Percentiles rank a stretch among this genome's conserved stretches.
Conservation (phyloP, 768 basidiomycete species). For the Kwoniella mangroviensis region DNA sequence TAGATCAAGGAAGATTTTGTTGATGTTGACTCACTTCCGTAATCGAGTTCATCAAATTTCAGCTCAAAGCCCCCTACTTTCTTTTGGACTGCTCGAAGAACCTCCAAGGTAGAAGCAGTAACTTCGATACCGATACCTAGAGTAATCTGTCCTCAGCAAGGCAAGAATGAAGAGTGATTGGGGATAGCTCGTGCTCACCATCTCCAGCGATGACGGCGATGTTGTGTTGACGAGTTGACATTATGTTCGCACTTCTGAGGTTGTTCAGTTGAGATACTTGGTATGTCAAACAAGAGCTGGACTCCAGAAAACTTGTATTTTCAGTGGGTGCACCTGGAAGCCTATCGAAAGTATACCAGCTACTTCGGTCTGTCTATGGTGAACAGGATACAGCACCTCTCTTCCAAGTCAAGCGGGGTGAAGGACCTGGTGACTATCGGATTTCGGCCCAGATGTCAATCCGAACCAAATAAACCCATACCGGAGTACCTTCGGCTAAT, state of each 20-base stretch:
- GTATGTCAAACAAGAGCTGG: no score
- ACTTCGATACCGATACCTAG: slow-evolving; percentile 64
- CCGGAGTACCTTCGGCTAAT: not conserved
- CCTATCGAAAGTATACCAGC: no score
- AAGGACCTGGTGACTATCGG: not conserved
- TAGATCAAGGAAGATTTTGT: no score
- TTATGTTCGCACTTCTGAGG: not conserved
- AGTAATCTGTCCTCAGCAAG: not conserved
- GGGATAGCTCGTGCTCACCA: slow-evolving; percentile 12
- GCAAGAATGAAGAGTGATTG: no score
- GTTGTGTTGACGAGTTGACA: slow-evolving; percentile 18
- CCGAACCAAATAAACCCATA: not conserved
- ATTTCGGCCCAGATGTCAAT: not conserved
- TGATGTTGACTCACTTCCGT: slow-evolving; percentile 17
- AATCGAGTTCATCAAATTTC: slow-evolving; percentile 62
- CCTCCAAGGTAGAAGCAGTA: slow-evolving; percentile 50
- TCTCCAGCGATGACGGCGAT: slow-evolving; percentile 33
- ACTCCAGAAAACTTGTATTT: no score
- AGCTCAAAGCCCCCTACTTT: slow-evolving; percentile 59
- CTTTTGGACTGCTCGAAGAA: slow-evolving; percentile 16
- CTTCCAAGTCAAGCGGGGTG: not conserved
- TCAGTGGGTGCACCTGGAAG: no score
- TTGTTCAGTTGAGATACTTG: not conserved
- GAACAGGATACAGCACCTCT: not conserved
- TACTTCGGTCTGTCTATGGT: no score